A percentile compares a stretch with the other conserved stretches of the same genome.
Evolutionary conservation across 495 filamentous ascomycete genomes (phyloP).

Genomic region (Pyronema omphalodes): DNA sequence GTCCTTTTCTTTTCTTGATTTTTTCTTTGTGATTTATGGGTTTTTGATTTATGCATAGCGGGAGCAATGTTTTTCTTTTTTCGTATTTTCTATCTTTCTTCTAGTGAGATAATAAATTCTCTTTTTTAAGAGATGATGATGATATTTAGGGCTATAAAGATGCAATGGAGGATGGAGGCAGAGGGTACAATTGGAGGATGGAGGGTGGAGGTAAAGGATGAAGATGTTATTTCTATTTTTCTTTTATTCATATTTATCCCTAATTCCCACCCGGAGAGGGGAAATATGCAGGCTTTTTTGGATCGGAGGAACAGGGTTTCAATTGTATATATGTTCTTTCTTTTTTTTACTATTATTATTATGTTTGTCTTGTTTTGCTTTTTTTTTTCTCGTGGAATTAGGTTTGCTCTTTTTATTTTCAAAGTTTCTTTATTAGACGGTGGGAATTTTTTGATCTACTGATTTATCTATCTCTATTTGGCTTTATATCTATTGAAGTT

Average conservation of each 20-base stretch:
- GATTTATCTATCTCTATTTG: constrained; percentile 12
- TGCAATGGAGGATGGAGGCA: no score
- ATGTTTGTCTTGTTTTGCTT: no score
- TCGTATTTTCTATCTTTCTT: not conserved
- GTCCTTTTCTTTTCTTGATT: not conserved
- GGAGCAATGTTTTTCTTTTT: not conserved
- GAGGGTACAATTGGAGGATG: no score
- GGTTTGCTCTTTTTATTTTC: not conserved
- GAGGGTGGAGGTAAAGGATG: no score
- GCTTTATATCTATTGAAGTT: not conserved
- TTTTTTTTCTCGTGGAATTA: no score
- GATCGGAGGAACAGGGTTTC: no score
- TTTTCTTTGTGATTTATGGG: constrained; percentile 4
- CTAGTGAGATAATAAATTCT: not conserved
- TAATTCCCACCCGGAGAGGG: not conserved
- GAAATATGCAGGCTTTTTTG: not conserved
- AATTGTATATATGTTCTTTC: no score
- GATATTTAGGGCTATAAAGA: no score
- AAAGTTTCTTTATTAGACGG: constrained; percentile 16
- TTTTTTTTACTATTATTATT: no score
- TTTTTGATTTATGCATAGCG: constrained; percentile 3
- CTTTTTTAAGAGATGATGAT: not conserved
- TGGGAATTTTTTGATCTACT: constrained; percentile 21
- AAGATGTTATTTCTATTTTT: constrained; percentile 1
- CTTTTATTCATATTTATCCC: constrained; percentile 1